Evolutionary conservation across 2,329 filamentous ascomycete species (phyloP).

Genomic region (Leptographium wingfieldii): DNA sequence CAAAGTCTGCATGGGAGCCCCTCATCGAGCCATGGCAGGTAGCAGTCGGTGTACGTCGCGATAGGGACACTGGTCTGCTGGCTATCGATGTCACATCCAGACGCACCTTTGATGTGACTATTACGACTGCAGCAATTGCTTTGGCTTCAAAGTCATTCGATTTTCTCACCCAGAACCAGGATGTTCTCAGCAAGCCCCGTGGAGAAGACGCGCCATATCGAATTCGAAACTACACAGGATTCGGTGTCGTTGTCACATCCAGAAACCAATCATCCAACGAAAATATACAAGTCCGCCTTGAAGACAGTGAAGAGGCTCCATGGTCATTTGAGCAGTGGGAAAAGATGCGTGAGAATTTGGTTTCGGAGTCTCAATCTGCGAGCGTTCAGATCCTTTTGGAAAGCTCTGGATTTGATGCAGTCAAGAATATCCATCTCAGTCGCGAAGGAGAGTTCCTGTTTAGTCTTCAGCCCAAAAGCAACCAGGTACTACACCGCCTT

Average conservation of each 20-base stretch:
- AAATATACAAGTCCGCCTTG: constrained; percentile 60
- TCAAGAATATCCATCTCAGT: constrained; percentile 79
- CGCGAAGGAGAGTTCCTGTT: constrained; percentile 92
- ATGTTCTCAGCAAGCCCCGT: constrained; percentile 85
- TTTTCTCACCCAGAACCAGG: constrained; percentile 77
- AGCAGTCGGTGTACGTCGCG: constrained; percentile 77
- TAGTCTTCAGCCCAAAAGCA: constrained; percentile 74
- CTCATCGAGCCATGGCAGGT: constrained; percentile 92
- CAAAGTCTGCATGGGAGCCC: constrained; percentile 96
- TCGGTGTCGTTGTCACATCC: constrained; percentile 73
- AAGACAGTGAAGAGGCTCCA: constrained; percentile 79
- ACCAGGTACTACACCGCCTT: constrained; percentile 74
- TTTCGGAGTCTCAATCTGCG: constrained; percentile 64
- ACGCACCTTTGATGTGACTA: constrained; percentile 79
- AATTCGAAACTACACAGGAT: constrained; percentile 91
- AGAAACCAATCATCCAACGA: constrained; percentile 56
- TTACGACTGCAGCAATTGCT: constrained; percentile 89
- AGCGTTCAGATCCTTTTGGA: constrained; percentile 76
- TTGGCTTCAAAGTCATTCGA: constrained; percentile 85
- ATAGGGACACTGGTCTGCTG: constrained; percentile 60
- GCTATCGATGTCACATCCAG: constrained; percentile 79
- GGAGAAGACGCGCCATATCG: constrained; percentile 86
- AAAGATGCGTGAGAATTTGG: constrained; percentile 86
- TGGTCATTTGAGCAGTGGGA: constrained; percentile 98
- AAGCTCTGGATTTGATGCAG: constrained; percentile 83